Conservation (phyloP, 805 yeast genomes). For the Yamadazyma kitorensis region DNA sequence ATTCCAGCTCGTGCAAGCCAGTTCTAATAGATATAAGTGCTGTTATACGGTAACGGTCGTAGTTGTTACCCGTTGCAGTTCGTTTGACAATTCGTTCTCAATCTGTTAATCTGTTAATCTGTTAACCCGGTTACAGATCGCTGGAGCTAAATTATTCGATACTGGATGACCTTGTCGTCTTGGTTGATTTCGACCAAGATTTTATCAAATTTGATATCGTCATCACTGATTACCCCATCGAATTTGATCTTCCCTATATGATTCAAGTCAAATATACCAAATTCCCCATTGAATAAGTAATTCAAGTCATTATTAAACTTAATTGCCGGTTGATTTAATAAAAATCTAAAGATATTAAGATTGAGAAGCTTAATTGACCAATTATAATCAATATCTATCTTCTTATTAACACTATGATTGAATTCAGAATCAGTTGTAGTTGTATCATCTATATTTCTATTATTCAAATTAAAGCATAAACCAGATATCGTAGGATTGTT, state of each 20-base stretch:
- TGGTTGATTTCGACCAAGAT: conserved; percentile 7
- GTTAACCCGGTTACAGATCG: too few species aligned
- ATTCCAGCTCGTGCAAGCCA: too few species aligned
- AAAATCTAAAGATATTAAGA: conserved; percentile 4
- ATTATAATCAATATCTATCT: conserved; percentile 5
- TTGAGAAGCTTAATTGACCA: conserved; percentile 14
- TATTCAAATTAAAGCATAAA: conserved; percentile 3
- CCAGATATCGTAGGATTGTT: conserved; percentile 14
- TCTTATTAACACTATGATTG: neutral
- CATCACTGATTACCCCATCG: conserved; percentile 9
- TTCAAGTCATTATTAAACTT: conserved; percentile 8
- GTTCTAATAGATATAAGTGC: too few species aligned
- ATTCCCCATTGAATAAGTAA: conserved; percentile 11
- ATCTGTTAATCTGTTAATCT: too few species aligned
- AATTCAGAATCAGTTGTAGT: neutral
- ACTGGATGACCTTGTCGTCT: too few species aligned
- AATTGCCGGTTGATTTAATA: conserved; percentile 11
- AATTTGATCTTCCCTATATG: conserved; percentile 10
- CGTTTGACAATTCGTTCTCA: too few species aligned
- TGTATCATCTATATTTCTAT: neutral
- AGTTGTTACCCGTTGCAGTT: too few species aligned
- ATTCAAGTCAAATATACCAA: conserved; percentile 7
- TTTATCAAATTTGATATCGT: conserved; percentile 11
- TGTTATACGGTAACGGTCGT: too few species aligned
- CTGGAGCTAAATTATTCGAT: too few species aligned